Evolutionary conservation across 768 basidiomycete species (phyloP), one percentile per base, ranked within the genome.

Genomic region (Phylloporus sp.): DNA sequence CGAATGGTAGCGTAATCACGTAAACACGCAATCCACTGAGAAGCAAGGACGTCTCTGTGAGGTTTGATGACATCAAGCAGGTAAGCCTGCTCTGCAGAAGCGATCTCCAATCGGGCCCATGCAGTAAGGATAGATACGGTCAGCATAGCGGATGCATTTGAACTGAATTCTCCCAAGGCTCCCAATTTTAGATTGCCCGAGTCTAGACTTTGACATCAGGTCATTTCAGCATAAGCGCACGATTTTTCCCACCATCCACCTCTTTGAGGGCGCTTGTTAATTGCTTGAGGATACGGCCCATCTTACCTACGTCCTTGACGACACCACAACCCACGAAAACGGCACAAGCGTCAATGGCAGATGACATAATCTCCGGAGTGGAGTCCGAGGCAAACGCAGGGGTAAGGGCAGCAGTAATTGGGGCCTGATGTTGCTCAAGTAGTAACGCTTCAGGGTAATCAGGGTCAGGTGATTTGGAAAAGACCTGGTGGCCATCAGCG

Each of bases 341-440:
- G 3, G 95, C 97, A 60, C 95, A 97, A 10, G 93, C 88, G 63
- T 93, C 84, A 16, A 98, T 85, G 1, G 94, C 95, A 23, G 90
- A 86, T 0, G 95, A 91, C 35, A 97, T 64, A 28, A 98, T 95
- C 65, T 99, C 95, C 0, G 95, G 95, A 1, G 93, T 92, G 1
- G 94, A 91, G 64, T 98, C 97, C 0, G 91, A 79, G 2, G 92
- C 93, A 63, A 99, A 98, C 0, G 95, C 94, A 0, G 97, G 95
- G 0, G 95, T 98, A 16, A 98, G 77, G 0, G 97, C 97, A 18
- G 97, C 93, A 2, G 95, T 97, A 53, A 99, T 95, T 0, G 97
- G 95, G 0, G 97, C 95, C 71, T 99, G 97, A 68, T 97, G 89
- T 67, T 99, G 97, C 65, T 99, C 95, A 12, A 99, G 80, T 3